These are phyloP conservation scores for Ogataea pignaliae DNA, from an alignment of 805 yeast species.

Conservation along the genomic window DNA sequence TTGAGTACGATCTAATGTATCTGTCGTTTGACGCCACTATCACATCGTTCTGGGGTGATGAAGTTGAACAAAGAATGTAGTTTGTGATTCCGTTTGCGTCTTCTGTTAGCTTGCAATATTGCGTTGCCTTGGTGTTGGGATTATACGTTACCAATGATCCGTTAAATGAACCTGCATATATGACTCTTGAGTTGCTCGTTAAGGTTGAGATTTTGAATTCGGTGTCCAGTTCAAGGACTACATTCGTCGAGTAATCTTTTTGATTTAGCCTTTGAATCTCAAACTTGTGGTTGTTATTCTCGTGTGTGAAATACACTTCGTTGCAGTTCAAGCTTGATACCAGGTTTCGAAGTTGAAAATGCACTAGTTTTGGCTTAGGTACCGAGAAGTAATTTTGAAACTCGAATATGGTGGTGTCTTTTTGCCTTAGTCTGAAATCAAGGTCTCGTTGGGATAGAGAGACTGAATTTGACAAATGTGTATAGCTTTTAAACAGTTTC, in stretches of 20 bases:
- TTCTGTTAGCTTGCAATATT: constrained; percentile 37
- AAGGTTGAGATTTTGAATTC: constrained; percentile 43
- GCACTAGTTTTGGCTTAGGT: constrained; percentile 47
- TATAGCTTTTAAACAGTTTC: constrained; percentile 20
- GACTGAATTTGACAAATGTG: constrained; percentile 22
- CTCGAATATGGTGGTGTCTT: constrained; percentile 30
- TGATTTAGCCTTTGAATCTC: constrained; percentile 22
- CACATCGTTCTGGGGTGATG: constrained; percentile 22
- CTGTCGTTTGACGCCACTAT: constrained; percentile 50
- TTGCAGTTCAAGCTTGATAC: constrained; percentile 36
- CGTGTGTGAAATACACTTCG: constrained; percentile 21
- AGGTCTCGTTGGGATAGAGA: constrained; percentile 15
- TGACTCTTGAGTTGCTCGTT: constrained; percentile 35
- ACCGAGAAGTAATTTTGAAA: constrained; percentile 37
- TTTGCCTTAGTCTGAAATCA: constrained; percentile 21
- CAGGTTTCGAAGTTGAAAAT: constrained; percentile 53
- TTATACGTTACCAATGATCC: constrained; percentile 44
- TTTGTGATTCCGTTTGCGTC: constrained; percentile 50
- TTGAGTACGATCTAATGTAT: constrained; percentile 37
- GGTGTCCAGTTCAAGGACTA: constrained; percentile 6
- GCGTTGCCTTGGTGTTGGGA: constrained; percentile 25
- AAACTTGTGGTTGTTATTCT: constrained; percentile 19
- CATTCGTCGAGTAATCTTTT: constrained; percentile 17
- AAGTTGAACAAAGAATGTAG: constrained; percentile 36
- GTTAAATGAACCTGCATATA: constrained; percentile 51